Conservation (phyloP, 257 asterid genomes). For the Solanum dulcamara region DNA sequence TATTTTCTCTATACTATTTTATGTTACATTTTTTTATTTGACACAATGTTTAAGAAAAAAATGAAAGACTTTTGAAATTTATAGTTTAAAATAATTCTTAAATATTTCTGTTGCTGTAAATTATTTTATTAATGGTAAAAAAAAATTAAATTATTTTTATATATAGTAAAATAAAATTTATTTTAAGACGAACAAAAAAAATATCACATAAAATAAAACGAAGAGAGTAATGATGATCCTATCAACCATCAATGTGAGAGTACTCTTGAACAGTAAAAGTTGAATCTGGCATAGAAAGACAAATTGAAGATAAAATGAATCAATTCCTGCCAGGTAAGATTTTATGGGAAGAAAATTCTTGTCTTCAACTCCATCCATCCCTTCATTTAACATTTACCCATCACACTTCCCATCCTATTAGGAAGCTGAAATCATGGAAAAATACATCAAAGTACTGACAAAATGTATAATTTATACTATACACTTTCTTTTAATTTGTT, state of each 20-base stretch:
- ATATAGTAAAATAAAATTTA: too few species aligned
- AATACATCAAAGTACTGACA: neutral
- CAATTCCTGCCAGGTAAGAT: constrained; percentile 41
- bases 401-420: constrained; percentile 34
- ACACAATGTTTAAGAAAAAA: too few species aligned
- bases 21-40: too few species aligned
- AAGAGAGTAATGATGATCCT: neutral
- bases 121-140: too few species aligned
- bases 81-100: too few species aligned
- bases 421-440: neutral
- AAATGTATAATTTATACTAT: neutral
- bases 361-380: constrained; percentile 49
- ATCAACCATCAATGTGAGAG: neutral
- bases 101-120: too few species aligned
- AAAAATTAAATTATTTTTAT: too few species aligned
- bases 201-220: rapidly evolving
- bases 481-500: too few species aligned
- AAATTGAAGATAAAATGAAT: constrained; percentile 35
- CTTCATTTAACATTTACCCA: constrained; percentile 42
- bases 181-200: too few species aligned
- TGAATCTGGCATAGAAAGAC: constrained; percentile 24
- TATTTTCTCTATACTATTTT: neutral
- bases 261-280: neutral
- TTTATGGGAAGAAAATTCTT: constrained; percentile 19
- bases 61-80: too few species aligned